These are phyloP conservation scores for Phytophthora sojae DNA, from an alignment of 352 stramenopile species.

Conservation along the genomic window DNA sequence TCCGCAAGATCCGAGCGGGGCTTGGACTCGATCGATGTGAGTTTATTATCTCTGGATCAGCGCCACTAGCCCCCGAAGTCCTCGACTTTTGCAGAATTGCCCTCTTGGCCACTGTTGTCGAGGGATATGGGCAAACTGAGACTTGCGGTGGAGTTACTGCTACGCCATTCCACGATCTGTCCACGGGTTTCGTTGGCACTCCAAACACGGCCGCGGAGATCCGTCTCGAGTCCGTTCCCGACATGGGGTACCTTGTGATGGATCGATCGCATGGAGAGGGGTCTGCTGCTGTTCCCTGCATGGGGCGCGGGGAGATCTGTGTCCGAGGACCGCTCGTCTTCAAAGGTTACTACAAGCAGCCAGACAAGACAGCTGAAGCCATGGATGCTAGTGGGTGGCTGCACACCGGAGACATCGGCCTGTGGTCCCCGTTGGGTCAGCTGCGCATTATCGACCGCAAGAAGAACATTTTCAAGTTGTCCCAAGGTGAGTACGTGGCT, in stretches of 20 bases:
- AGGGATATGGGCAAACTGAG: conserved; percentile 98
- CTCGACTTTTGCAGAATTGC: conserved; percentile 95
- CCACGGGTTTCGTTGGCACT: conserved; percentile 92
- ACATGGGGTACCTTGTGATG: conserved; percentile 96
- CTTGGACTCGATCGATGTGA: conserved; percentile 88
- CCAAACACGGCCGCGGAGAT: conserved; percentile 91
- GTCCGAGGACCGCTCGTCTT: conserved; percentile 88
- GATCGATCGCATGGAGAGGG: conserved; percentile 68
- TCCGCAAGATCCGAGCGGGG: conserved; percentile 92
- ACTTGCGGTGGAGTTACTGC: conserved; percentile 88
- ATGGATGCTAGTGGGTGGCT: conserved; percentile 95
- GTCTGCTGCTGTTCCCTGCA: conserved; percentile 36
- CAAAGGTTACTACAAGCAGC: conserved; percentile 95
- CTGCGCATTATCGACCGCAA: conserved; percentile 93
- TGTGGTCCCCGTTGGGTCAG: conserved; percentile 93
- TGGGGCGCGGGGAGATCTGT: conserved; percentile 73
- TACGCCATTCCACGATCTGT: conserved; percentile 45
- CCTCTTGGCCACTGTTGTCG: conserved; percentile 86
- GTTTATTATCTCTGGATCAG: conserved; percentile 95
- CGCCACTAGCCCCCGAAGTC: conserved; percentile 93
- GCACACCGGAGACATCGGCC: conserved; percentile 96
- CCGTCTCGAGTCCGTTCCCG: conserved; percentile 95
- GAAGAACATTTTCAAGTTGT: conserved; percentile 96
- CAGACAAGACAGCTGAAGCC: conserved; percentile 91
- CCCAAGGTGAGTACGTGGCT: conserved; percentile 96